Conservation (phyloP, 2,329 filamentous ascomycete genomes). For the Botryosphaeria agaves region DNA sequence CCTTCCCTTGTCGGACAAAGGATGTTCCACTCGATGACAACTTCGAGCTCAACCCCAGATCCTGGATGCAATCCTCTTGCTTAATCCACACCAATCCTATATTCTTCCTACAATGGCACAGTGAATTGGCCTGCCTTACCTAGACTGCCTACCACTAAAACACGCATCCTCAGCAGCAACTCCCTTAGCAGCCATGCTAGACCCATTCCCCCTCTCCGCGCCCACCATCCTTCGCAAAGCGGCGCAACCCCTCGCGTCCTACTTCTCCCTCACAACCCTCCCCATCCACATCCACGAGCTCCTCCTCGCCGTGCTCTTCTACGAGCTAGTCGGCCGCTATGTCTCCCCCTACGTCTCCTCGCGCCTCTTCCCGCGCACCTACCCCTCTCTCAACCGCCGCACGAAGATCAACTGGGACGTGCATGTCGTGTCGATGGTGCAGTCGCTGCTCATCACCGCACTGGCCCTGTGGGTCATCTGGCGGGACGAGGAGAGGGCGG, state of each 20-base stretch:
- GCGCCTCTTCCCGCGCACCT: conserved; percentile 43
- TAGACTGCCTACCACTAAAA: not conserved
- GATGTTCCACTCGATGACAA: no score
- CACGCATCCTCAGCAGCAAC: not conserved
- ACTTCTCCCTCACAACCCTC: conserved; percentile 44
- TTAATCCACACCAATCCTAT: no score
- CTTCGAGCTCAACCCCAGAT: no score
- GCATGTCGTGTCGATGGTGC: conserved; percentile 68
- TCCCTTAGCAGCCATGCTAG: conserved; percentile 38
- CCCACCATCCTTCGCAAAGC: conserved; percentile 37
- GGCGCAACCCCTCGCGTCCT: conserved; percentile 46
- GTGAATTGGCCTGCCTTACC: not conserved
- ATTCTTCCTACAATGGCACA: no score
- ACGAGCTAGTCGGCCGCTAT: conserved; percentile 48
- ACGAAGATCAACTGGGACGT: conserved; percentile 71
- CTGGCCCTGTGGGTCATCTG: conserved; percentile 61
- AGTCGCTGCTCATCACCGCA: conserved; percentile 53
- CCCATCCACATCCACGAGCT: conserved; percentile 68
- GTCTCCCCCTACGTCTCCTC: conserved; percentile 51
- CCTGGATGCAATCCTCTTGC: no score
- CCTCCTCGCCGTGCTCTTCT: conserved; percentile 45
- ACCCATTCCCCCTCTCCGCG: conserved; percentile 48
- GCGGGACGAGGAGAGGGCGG: conserved; percentile 46
- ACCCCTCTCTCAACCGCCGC: conserved; percentile 40
- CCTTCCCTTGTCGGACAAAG: no score